A percentile compares a stretch with the other conserved stretches of the same genome.
Evolutionary conservation across 208 protist genomes (phyloP).

Genomic region (Leishmania arabica): DNA sequence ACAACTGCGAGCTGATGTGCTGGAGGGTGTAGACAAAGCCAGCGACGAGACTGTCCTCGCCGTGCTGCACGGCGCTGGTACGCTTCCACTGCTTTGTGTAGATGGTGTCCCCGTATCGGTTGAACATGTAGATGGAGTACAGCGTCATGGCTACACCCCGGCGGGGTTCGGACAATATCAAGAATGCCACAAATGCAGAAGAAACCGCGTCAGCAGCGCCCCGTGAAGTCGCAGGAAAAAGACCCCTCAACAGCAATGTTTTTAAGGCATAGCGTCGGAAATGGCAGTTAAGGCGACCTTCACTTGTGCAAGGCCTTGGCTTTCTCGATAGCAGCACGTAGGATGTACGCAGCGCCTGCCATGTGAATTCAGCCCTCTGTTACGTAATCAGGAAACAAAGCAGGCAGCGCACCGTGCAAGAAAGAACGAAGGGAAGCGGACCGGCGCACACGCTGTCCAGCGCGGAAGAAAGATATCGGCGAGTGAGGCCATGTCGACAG

Average conservation of each 20-base stretch:
- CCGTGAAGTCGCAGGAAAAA: background rate
- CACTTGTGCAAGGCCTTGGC: background rate
- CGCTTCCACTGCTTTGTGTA: constrained; percentile 86
- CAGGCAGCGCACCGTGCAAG: background rate
- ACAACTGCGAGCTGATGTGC: constrained; percentile 84
- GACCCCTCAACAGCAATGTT: background rate
- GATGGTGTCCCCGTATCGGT: constrained; percentile 87
- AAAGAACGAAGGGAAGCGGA: background rate
- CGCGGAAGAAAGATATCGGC: background rate
- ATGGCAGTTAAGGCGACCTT: background rate
- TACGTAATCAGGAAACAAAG: background rate
- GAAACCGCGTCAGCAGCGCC: background rate
- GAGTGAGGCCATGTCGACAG: background rate
- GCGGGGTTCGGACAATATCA: background rate
- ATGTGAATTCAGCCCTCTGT: background rate
- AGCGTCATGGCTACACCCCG: constrained; percentile 50
- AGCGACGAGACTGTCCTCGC: constrained; percentile 79
- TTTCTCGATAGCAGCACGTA: background rate
- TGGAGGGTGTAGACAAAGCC: constrained; percentile 91
- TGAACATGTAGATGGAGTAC: constrained; percentile 89
- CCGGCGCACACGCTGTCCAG: background rate
- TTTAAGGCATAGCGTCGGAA: background rate
- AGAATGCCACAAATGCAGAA: background rate
- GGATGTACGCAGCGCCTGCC: background rate
- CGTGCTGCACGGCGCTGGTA: constrained; percentile 67